phyloP scores from a whole-genome alignment of 768 basidiomycete species.

The Psilocybe cubensis region DNA sequence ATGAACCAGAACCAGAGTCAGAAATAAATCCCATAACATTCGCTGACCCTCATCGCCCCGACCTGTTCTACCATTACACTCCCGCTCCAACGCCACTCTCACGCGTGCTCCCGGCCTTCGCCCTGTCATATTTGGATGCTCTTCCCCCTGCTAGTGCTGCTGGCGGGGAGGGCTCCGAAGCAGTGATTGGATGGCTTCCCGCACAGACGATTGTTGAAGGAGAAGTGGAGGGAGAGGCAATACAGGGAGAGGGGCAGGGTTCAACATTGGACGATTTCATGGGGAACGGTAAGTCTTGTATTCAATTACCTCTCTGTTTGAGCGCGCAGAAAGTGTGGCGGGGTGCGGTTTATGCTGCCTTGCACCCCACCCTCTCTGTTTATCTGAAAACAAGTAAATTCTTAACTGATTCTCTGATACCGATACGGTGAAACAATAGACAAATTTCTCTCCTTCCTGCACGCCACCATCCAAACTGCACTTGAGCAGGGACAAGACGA shows the following conservation, averaged over 20 bases:
- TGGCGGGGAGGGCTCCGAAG: conserved; percentile 44
- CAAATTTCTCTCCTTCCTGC: conserved; percentile 60
- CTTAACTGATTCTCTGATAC: not conserved
- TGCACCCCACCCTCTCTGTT: not conserved
- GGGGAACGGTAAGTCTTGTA: conserved; percentile 61
- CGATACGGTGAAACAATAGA: conserved; percentile 50
- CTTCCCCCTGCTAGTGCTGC: conserved; percentile 44
- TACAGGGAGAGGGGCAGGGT: conserved; percentile 14
- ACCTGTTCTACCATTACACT: conserved; percentile 72
- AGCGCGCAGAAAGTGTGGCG: not conserved
- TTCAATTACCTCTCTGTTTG: not conserved
- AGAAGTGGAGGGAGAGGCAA: conserved; percentile 12
- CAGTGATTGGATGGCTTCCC: conserved; percentile 74
- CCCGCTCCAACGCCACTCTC: conserved; percentile 55
- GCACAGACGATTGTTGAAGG: conserved; percentile 36
- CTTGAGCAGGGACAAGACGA: conserved; percentile 65
- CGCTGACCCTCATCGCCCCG: conserved; percentile 63
- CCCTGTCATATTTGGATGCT: conserved; percentile 60
- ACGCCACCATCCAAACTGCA: conserved; percentile 58
- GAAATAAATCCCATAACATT: conserved; percentile 32
- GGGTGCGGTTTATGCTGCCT: not conserved
- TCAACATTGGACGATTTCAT: conserved; percentile 67
- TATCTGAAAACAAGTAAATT: no score
- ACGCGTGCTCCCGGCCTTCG: conserved; percentile 51
- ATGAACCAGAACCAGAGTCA: not conserved